Conservation (phyloP, 768 basidiomycete genomes). For the Paxillus involutus region DNA sequence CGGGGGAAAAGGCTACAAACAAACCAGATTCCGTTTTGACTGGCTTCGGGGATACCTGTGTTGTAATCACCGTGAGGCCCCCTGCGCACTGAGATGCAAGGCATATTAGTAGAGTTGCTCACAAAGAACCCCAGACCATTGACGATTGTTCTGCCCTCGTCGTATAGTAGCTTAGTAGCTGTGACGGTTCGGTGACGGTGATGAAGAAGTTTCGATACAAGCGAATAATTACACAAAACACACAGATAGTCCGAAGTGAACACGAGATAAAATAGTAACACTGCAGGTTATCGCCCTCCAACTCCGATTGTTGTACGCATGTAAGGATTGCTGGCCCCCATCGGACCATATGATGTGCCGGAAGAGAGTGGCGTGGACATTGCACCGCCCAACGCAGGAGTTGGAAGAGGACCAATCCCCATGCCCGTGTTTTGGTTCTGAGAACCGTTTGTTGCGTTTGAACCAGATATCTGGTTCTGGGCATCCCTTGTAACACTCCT, state of each 20-base stretch:
- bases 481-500: constrained; percentile 46
- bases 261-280: constrained; percentile 25
- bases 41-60: no score
- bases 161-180: not conserved
- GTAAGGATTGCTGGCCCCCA: constrained; percentile 61
- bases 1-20: no score
- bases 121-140: no score
- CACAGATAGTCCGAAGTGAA: constrained; percentile 20
- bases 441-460: constrained; percentile 32
- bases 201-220: constrained; percentile 21
- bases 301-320: constrained; percentile 61
- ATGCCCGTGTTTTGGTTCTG: constrained; percentile 46
- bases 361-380: constrained; percentile 45
- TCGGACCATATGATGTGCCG: constrained; percentile 57
- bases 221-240: constrained; percentile 34
- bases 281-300: constrained; percentile 43
- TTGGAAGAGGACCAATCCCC: constrained; percentile 46
- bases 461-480: constrained; percentile 59
- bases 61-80: no score
- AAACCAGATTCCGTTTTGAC: no score
- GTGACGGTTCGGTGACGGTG: no score
- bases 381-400: constrained; percentile 36
- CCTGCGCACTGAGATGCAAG: no score
- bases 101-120: no score
- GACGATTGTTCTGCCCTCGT: no score